Conservation (phyloP, 2,329 filamentous ascomycete genomes). For the Periconia sp. region DNA sequence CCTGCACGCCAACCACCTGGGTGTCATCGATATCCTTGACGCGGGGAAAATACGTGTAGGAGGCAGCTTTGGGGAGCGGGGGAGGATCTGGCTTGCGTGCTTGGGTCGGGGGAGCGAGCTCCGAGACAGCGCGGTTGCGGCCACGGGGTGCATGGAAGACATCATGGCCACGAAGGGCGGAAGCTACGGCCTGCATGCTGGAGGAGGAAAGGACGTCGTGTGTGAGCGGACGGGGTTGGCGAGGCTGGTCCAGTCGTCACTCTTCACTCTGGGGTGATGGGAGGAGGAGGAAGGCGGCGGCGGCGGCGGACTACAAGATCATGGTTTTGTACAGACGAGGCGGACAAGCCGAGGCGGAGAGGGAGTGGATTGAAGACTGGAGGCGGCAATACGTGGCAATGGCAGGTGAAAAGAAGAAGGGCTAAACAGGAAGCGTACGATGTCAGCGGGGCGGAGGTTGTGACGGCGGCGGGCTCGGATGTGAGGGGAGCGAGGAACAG, state of each 20-base stretch:
- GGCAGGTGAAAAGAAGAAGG: neutral
- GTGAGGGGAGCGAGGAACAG: constrained; percentile 2
- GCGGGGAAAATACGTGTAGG: constrained; percentile 45
- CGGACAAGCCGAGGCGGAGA: neutral
- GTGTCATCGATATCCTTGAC: constrained; percentile 40
- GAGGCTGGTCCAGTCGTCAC: too few relatives aligned
- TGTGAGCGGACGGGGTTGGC: neutral
- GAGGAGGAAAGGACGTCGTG: constrained; percentile 5
- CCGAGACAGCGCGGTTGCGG: constrained; percentile 36
- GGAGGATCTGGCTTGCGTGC: constrained; percentile 24
- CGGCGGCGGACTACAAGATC: constrained; percentile 5
- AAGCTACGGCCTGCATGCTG: constrained; percentile 39
- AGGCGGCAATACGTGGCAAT: constrained; percentile 1
- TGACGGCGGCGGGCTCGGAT: neutral
- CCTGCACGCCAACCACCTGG: constrained; percentile 29
- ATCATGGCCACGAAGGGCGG: constrained; percentile 32
- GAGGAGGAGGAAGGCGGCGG: neutral
- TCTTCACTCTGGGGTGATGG: neutral
- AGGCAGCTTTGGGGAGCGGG: constrained; percentile 42
- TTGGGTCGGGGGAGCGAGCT: constrained; percentile 26
- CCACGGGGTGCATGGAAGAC: constrained; percentile 32
- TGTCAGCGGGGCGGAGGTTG: constrained; percentile 4
- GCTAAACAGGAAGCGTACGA: neutral
- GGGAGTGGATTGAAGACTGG: neutral
- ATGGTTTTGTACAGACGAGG: constrained; percentile 3